phyloP scores from a whole-genome alignment of 352 stramenopile species.

The Globisporangium splendens region DNA sequence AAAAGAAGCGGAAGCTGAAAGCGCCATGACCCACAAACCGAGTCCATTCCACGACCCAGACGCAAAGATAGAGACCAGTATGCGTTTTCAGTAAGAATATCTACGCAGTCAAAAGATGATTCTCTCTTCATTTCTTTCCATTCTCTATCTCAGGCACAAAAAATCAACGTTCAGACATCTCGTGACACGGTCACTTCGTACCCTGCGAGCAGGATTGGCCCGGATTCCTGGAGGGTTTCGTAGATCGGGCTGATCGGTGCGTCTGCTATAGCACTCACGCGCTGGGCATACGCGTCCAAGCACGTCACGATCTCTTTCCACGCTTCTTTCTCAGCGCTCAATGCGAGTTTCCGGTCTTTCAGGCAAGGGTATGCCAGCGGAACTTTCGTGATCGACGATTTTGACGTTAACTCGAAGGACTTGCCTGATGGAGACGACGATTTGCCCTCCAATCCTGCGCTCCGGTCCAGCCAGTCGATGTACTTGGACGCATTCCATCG shows the following conservation, averaged over 20 bases:
- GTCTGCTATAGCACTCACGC: constrained; percentile 48
- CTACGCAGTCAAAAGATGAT: too few relatives aligned
- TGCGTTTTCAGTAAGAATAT: too few relatives aligned
- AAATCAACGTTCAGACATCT: too few relatives aligned
- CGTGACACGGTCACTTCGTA: constrained; percentile 53
- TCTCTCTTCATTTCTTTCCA: too few relatives aligned
- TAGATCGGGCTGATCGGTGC: constrained; percentile 59
- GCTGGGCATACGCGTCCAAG: constrained; percentile 77
- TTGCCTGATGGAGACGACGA: constrained; percentile 20
- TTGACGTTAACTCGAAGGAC: constrained; percentile 17
- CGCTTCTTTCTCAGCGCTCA: constrained; percentile 63
- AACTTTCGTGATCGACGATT: constrained; percentile 25
- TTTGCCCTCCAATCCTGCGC: constrained; percentile 20
- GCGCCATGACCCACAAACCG: too few relatives aligned
- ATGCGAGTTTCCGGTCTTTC: constrained; percentile 43
- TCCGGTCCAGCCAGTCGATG: constrained; percentile 75
- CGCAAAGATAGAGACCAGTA: too few relatives aligned
- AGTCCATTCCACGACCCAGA: too few relatives aligned
- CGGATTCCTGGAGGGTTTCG: constrained; percentile 70
- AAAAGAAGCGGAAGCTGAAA: too few relatives aligned
- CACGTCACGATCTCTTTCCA: constrained; percentile 81
- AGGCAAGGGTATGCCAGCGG: constrained; percentile 66
- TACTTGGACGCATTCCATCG: constrained; percentile 71
- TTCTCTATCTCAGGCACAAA: too few relatives aligned
- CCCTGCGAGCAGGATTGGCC: constrained; percentile 71